phyloP scores from a whole-genome alignment of 352 stramenopile genomes.

The Globisporangium spiculum region DNA sequence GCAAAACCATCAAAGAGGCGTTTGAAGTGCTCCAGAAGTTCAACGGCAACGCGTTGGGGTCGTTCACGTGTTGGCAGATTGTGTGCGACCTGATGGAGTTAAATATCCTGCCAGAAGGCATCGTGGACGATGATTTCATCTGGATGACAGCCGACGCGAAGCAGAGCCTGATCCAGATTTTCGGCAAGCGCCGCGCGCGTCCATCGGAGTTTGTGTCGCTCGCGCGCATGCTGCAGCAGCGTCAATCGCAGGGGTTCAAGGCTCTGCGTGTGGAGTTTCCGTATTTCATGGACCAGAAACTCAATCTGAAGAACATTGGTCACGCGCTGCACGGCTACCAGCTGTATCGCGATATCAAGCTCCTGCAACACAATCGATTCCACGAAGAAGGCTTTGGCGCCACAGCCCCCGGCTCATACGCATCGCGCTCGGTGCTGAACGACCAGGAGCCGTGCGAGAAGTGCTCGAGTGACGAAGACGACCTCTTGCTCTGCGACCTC shows the following conservation, averaged over 20 bases:
- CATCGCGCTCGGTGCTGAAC: conserved; percentile 70
- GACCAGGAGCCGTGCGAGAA: conserved; percentile 73
- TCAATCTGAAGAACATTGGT: conserved; percentile 82
- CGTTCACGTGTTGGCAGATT: conserved; percentile 86
- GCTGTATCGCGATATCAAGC: conserved; percentile 83
- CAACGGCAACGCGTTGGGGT: conserved; percentile 67
- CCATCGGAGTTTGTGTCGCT: conserved; percentile 67
- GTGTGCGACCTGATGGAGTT: conserved; percentile 78
- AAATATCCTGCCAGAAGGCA: conserved; percentile 56
- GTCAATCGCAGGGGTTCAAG: conserved; percentile 77
- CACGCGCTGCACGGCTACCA: conserved; percentile 81
- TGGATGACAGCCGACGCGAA: conserved; percentile 78
- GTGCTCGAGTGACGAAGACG: conserved; percentile 65
- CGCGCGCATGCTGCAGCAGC: conserved; percentile 65
- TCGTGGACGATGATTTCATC: conserved; percentile 68
- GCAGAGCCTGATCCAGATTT: conserved; percentile 81
- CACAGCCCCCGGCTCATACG: conserved; percentile 52
- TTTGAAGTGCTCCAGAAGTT: conserved; percentile 71
- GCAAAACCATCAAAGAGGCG: conserved; percentile 41
- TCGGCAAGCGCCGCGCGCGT: conserved; percentile 71
- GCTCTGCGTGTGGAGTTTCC: conserved; percentile 78
- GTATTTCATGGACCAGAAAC: conserved; percentile 76
- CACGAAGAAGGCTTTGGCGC: conserved; percentile 64
- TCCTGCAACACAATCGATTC: conserved; percentile 66
- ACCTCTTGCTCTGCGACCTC: conserved; percentile 77